Conservation (phyloP, 1,139 yeast species). For the Pichia sp. region DNA sequence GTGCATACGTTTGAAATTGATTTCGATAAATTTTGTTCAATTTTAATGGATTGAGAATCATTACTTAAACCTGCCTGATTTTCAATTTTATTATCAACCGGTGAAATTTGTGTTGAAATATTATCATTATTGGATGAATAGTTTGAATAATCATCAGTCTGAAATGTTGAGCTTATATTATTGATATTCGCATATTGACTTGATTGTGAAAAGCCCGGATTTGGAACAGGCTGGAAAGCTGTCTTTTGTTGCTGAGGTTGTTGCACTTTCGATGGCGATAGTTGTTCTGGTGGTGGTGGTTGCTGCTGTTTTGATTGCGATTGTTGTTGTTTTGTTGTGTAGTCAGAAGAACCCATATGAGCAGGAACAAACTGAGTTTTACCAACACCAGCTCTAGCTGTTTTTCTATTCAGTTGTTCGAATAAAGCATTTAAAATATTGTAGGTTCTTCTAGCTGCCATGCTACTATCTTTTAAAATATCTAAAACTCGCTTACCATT, state of each 20-base stretch:
- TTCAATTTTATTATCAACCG: too few relatives aligned
- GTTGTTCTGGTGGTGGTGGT: background rate
- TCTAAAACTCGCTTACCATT: slow-evolving; percentile 72
- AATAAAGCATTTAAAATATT: slow-evolving; percentile 72
- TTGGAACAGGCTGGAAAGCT: too few relatives aligned
- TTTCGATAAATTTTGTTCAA: too few relatives aligned
- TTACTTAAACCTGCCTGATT: too few relatives aligned
- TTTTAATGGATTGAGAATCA: too few relatives aligned
- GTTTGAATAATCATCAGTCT: too few relatives aligned
- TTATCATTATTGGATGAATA: too few relatives aligned
- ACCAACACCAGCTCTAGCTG: slow-evolving; percentile 37
- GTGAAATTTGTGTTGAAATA: too few relatives aligned
- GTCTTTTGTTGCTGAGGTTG: background rate
- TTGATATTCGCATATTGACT: too few relatives aligned
- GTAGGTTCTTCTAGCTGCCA: slow-evolving; percentile 76
- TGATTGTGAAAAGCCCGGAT: too few relatives aligned
- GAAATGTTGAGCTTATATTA: too few relatives aligned
- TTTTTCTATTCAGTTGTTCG: slow-evolving; percentile 69
- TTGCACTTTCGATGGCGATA: background rate
- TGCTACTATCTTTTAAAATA: slow-evolving; percentile 63
- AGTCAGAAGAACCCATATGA: slow-evolving; percentile 24
- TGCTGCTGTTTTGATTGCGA: background rate
- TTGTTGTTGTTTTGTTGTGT: slow-evolving; percentile 12
- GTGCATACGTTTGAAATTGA: too few relatives aligned
- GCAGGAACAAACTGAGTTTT: slow-evolving; percentile 23